Percentiles rank a stretch among this genome's conserved stretches.
Evolutionary conservation across 2,329 filamentous ascomycete genomes (phyloP).

Genomic region (Chrysosporium queenslandicum): DNA sequence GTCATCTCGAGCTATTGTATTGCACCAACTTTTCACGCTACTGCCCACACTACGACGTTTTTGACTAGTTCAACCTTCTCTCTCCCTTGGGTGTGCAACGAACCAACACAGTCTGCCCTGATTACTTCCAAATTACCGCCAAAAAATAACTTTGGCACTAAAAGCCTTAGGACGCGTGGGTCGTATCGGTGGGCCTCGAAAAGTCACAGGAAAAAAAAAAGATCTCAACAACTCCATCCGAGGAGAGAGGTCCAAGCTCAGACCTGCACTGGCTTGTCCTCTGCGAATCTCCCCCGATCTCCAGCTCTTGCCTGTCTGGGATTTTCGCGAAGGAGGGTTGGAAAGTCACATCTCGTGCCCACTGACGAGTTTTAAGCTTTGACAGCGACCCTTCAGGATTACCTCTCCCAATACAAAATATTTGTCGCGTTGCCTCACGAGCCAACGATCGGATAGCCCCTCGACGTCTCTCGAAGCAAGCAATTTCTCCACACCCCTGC

Average conservation of each 20-base stretch:
- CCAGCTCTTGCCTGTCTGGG: neutral
- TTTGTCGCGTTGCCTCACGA: constrained; percentile 3
- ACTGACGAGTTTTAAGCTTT: constrained; percentile 3
- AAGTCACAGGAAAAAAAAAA: constrained; percentile 10
- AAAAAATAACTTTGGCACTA: constrained; percentile 11
- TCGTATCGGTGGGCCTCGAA: constrained; percentile 8
- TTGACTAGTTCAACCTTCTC: constrained; percentile 10
- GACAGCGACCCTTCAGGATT: neutral
- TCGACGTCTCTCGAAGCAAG: constrained; percentile 5
- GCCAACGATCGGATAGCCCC: constrained; percentile 3
- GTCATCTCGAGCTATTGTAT: constrained; percentile 4
- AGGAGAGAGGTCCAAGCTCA: constrained; percentile 9
- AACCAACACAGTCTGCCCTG: neutral
- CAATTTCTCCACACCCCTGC: constrained; percentile 6
- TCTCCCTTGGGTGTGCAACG: constrained; percentile 1
- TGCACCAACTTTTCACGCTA: constrained; percentile 8
- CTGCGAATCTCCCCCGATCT: neutral
- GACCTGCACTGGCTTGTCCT: neutral
- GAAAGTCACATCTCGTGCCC: neutral
- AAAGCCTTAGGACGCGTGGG: constrained; percentile 7
- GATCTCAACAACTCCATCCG: constrained; percentile 3
- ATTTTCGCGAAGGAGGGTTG: constrained; percentile 1
- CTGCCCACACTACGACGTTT: constrained; percentile 11
- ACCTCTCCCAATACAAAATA: neutral
- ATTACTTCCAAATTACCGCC: constrained; percentile 6